Base-by-base conservation (phyloP, 768 basidiomycete species). In the Phallus indusiatus region DNA sequence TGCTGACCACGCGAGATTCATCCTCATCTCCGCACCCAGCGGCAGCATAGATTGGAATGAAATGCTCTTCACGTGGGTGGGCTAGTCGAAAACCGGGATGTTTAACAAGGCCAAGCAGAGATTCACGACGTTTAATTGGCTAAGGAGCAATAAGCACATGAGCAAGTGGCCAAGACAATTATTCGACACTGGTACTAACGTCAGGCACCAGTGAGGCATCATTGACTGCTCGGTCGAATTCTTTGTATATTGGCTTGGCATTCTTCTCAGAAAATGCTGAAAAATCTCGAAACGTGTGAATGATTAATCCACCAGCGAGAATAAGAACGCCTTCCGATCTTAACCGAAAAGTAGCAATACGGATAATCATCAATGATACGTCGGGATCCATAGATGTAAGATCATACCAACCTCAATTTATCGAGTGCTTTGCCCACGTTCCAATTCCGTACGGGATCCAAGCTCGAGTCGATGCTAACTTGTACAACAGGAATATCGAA, bases 11-110 rank as follows among this genome's bases (percentile, higher is more conserved):
- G 64, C 69, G 73, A 8, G 76, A 76, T 35, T 74, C 71, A 1
- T 80, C 82, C 6, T 74, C 76, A 47, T 81, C 84, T 9, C 83
- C 84, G 8, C 86, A 89, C 2, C 86, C 89, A 2, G 82, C 85
- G 3, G 85, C 87, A 47, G 90, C 75, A 67, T 90, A 88, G 16
- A 92, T 62, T 10, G 90, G 90, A 16, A 91, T 75, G 65, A 92
- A 88, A 66, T 92, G 90, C 28, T 94, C 90, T 62, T 83, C 83
- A 2, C 85, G 77, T 1, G 89, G 90, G 64, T 94, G 87, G 24
- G 84, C 80, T 0, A 74, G 65, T 4, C 83, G 77, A 76, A 88
- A 92, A 9, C 79, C 79, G 4, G 73, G 70, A 63, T 90, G 87
- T 47, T 72, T 71, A 9, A 76, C 73, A 60, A 93, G 72, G 9